These are phyloP conservation scores for Cryptosporidium muris DNA, from an alignment of 169 alveolate genomes.

Conservation along the genomic window DNA sequence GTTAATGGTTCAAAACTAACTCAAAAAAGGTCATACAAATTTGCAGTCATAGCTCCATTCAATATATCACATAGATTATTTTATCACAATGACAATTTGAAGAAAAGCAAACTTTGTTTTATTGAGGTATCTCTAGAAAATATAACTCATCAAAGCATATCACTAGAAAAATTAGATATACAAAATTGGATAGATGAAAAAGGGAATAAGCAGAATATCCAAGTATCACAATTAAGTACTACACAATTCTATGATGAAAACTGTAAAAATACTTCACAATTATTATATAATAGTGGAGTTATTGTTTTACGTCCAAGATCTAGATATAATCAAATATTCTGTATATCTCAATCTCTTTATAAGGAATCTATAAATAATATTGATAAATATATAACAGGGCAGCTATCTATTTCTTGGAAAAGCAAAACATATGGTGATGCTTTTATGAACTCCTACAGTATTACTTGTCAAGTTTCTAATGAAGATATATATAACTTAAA, in stretches of 20 bases:
- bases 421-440: too few species aligned
- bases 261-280: too few species aligned
- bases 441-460: too few species aligned
- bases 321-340: neutral
- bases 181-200: too few species aligned
- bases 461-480: too few species aligned
- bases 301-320: neutral
- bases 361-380: neutral
- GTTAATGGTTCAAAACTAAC: constrained; percentile 34
- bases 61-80: constrained; percentile 44
- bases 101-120: constrained; percentile 6
- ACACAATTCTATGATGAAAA: too few species aligned
- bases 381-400: too few species aligned
- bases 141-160: constrained; percentile 52
- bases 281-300: neutral
- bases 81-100: neutral
- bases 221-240: too few species aligned
- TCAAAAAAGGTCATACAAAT: constrained; percentile 60
- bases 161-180: neutral
- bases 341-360: neutral
- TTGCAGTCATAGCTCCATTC: constrained; percentile 65
- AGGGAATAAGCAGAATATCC: too few species aligned
- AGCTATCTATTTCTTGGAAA: too few species aligned
- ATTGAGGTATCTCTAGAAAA: constrained; percentile 62
- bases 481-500: too few species aligned